Conservation (phyloP, 2,329 filamentous ascomycete species). For the Colletotrichum camelliae region DNA sequence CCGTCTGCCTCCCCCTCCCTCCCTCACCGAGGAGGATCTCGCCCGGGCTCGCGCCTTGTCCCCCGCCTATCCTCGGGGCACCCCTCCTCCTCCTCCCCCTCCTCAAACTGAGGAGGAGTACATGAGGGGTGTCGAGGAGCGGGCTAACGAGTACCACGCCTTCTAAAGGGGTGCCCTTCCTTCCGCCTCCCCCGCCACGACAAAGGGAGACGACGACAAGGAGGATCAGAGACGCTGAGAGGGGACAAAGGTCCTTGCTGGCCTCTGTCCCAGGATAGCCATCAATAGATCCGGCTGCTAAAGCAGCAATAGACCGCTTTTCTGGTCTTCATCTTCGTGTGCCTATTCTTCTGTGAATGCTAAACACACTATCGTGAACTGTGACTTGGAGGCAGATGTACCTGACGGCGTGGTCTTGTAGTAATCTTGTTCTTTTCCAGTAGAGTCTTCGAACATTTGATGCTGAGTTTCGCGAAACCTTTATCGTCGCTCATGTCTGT, state of each 20-base stretch:
- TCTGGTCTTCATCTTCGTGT: not conserved
- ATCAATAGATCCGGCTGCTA: not conserved
- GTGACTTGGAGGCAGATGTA: not conserved
- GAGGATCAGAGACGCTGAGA: not conserved
- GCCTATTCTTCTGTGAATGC: not conserved
- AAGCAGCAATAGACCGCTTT: not conserved
- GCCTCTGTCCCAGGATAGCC: not conserved
- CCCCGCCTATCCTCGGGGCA: constrained; percentile 1
- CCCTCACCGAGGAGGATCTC: constrained; percentile 7
- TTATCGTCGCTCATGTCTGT: no score
- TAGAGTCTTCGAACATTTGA: no score
- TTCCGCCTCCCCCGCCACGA: not conserved
- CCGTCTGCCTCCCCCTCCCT: not conserved
- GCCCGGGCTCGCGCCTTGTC: not conserved
- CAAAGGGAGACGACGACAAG: not conserved
- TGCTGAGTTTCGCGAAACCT: no score
- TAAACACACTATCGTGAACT: not conserved
- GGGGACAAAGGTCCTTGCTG: not conserved
- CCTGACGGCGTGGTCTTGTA: no score
- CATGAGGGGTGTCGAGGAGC: not conserved
- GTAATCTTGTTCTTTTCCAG: no score
- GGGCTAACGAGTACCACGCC: not conserved
- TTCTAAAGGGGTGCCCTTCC: not conserved
- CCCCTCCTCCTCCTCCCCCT: constrained; percentile 1
- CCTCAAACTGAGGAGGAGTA: constrained; percentile 7